Evolutionary conservation across 805 yeast species (phyloP).

Genomic region (Schwanniomyces occidentalis): DNA sequence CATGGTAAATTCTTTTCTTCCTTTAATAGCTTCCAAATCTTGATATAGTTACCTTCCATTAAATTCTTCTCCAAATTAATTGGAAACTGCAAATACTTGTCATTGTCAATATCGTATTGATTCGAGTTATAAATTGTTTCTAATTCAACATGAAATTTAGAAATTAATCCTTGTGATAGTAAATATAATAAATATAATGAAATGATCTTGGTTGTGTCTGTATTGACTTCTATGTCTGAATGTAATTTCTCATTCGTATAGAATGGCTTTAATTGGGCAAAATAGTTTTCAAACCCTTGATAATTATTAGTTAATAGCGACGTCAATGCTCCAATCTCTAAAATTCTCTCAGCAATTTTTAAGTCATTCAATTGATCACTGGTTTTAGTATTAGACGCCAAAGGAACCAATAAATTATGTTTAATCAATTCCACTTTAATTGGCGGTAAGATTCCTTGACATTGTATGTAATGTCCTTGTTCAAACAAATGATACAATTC

Average conservation of each 20-base stretch:
- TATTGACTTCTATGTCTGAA: slow-evolving; percentile 27
- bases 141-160: slow-evolving; percentile 86
- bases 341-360: slow-evolving; percentile 72
- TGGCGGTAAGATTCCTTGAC: slow-evolving; percentile 63
- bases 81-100: slow-evolving; percentile 74
- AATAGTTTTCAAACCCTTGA: slow-evolving; percentile 66
- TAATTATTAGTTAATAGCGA: slow-evolving; percentile 66
- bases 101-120: slow-evolving; percentile 61
- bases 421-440: slow-evolving; percentile 80
- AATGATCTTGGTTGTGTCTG: slow-evolving; percentile 58
- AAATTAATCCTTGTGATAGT: slow-evolving; percentile 79
- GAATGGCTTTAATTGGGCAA: slow-evolving; percentile 75
- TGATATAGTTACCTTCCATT: slow-evolving; percentile 95
- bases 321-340: slow-evolving; percentile 86
- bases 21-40: slow-evolving; percentile 77
- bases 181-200: slow-evolving; percentile 76
- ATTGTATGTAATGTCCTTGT: slow-evolving; percentile 57
- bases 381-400: slow-evolving; percentile 30
- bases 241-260: slow-evolving; percentile 55
- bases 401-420: slow-evolving; percentile 74
- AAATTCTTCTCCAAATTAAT: slow-evolving; percentile 88
- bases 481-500: slow-evolving; percentile 68
- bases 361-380: slow-evolving; percentile 60
- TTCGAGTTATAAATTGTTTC: slow-evolving; percentile 62
- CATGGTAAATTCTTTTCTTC: slow-evolving; percentile 56